phyloP scores from a whole-genome alignment of 2,329 filamentous ascomycete species.

The Sporothrix humicola region DNA sequence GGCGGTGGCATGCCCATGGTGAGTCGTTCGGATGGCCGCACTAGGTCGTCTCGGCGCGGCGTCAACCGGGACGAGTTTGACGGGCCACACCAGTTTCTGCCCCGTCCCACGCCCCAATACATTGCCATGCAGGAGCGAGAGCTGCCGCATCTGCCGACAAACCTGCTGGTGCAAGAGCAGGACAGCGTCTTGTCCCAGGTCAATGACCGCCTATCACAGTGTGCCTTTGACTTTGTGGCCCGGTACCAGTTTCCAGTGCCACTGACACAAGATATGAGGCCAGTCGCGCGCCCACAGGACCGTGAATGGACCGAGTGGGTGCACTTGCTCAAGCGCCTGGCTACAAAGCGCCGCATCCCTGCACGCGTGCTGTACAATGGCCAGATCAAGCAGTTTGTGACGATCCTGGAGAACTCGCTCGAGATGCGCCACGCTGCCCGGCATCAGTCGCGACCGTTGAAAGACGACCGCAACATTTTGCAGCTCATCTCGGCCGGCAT shows the following conservation, averaged over 20 bases:
- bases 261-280: constrained; percentile 79
- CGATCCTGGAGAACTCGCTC: constrained; percentile 83
- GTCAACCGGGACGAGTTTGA: constrained; percentile 90
- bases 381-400: constrained; percentile 90
- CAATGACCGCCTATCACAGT: constrained; percentile 83
- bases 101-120: constrained; percentile 71
- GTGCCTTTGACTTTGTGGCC: constrained; percentile 87
- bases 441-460: constrained; percentile 80
- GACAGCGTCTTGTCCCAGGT: constrained; percentile 79
- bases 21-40: constrained; percentile 56
- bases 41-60: constrained; percentile 67
- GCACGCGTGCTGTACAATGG: constrained; percentile 84
- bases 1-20: constrained; percentile 49
- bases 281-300: constrained; percentile 74
- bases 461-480: constrained; percentile 87
- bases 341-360: constrained; percentile 84
- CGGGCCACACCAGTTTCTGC: constrained; percentile 81
- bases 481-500: constrained; percentile 86
- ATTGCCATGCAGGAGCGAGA: constrained; percentile 79
- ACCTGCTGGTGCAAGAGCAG: constrained; percentile 82
- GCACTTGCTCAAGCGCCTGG: constrained; percentile 81
- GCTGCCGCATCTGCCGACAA: constrained; percentile 80
- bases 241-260: constrained; percentile 92
- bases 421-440: constrained; percentile 87
- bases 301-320: constrained; percentile 94